Percentiles rank a stretch among this genome's conserved stretches.
Evolutionary conservation across 2,329 filamentous ascomycete genomes (phyloP).

Genomic region (Ceratocystis alfenasii): DNA sequence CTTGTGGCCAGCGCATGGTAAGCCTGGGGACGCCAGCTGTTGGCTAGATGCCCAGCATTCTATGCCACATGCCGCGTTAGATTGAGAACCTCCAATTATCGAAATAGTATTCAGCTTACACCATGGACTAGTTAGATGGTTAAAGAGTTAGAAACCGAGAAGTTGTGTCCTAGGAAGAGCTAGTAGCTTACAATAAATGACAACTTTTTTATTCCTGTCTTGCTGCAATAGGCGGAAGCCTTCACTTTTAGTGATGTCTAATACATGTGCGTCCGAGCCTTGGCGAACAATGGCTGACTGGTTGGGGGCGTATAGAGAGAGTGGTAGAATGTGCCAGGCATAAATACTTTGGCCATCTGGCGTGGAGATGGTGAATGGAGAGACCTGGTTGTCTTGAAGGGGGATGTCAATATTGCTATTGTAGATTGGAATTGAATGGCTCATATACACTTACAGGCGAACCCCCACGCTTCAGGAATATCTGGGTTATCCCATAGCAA

Average conservation of each 20-base stretch:
- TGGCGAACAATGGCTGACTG: constrained; percentile 49
- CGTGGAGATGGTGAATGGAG: constrained; percentile 67
- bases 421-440: constrained; percentile 17
- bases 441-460: constrained; percentile 49
- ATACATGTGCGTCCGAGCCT: constrained; percentile 35
- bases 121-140: constrained; percentile 18
- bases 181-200: constrained; percentile 39
- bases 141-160: not conserved
- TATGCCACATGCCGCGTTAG: constrained; percentile 28
- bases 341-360: constrained; percentile 67
- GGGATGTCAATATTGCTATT: not conserved
- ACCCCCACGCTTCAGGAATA: constrained; percentile 71
- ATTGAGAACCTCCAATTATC: not conserved
- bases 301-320: constrained; percentile 62
- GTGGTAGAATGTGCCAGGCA: constrained; percentile 80
- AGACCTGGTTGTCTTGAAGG: constrained; percentile 65
- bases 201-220: constrained; percentile 50
- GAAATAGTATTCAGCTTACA: constrained; percentile 9
- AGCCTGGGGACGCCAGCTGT: constrained; percentile 60
- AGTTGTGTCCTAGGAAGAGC: no score
- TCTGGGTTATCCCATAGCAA: constrained; percentile 61
- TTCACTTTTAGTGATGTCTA: constrained; percentile 44
- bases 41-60: constrained; percentile 79
- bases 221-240: constrained; percentile 51
- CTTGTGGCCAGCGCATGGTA: constrained; percentile 67